Evolutionary conservation across 2,329 filamentous ascomycete species (phyloP).

Genomic region (Cladosporium halotolerans): DNA sequence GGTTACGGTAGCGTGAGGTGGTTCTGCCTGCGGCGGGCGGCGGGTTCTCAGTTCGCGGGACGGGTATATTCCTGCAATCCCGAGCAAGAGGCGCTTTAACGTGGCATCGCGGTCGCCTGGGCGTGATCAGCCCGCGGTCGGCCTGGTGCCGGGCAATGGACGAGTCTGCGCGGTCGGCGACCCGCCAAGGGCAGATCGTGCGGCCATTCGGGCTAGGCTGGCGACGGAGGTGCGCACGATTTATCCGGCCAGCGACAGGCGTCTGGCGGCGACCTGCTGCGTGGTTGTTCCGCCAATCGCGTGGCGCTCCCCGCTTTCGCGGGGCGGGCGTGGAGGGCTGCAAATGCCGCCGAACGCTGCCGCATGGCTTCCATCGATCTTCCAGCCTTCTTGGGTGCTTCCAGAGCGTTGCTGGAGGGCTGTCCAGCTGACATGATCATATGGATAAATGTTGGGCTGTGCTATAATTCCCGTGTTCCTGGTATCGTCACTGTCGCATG

Average conservation of each 20-base stretch:
- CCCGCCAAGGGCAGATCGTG: conserved; percentile 10
- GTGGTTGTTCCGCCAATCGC: conserved; percentile 11
- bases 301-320: background rate
- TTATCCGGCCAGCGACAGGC: conserved; percentile 9
- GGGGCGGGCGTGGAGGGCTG: background rate
- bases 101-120: conserved; percentile 1
- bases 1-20: too few species aligned
- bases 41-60: background rate
- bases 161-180: background rate
- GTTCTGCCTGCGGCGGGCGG: too few species aligned
- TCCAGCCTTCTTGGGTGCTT: background rate
- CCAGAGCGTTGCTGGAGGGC: background rate
- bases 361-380: conserved; percentile 1
- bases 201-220: conserved; percentile 7
- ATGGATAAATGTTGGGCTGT: background rate
- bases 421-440: conserved; percentile 1
- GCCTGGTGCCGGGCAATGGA: background rate
- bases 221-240: conserved; percentile 6
- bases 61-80: conserved; percentile 8
- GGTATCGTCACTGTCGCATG: background rate
- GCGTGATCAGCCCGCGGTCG: background rate
- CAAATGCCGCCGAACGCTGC: background rate
- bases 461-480: background rate
- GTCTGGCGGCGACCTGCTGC: background rate
- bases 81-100: background rate